Conservation (phyloP, 2,329 filamentous ascomycete species). For the Neoascochyta sp. region DNA sequence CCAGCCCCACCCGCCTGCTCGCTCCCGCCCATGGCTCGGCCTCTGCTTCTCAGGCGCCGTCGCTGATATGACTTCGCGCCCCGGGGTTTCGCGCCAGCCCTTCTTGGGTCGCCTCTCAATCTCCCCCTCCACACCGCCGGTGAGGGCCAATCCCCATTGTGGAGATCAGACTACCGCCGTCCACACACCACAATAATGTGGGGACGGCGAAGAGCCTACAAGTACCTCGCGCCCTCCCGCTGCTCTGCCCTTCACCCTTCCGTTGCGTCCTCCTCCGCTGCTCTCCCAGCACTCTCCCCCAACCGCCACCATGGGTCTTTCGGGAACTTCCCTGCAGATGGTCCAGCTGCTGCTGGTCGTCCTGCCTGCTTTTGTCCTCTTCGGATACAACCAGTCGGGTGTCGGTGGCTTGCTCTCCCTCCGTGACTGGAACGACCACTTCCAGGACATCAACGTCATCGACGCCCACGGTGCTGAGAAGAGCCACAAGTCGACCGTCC, state of each 20-base stretch:
- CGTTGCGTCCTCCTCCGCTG: conserved; percentile 3
- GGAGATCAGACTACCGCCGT: conserved; percentile 8
- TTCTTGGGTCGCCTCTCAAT: conserved; percentile 2
- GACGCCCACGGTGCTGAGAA: conserved; percentile 43
- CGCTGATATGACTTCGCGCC: conserved; percentile 11
- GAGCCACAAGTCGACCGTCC: conserved; percentile 44
- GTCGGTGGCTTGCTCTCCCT: conserved; percentile 48
- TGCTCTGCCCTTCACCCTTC: conserved; percentile 5
- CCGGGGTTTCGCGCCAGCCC: conserved; percentile 6
- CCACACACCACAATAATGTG: conserved; percentile 20
- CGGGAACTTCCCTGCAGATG: conserved; percentile 26
- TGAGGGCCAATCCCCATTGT: conserved; percentile 9
- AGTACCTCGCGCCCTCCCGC: conserved; percentile 11
- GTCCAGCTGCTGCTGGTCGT: conserved; percentile 39
- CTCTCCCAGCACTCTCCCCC: conserved; percentile 1
- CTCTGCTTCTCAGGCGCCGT: too few species aligned
- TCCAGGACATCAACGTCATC: conserved; percentile 50
- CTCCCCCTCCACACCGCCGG: conserved; percentile 6
- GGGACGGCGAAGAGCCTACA: conserved; percentile 16
- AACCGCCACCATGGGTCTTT: conserved; percentile 12
- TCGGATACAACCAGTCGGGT: conserved; percentile 53
- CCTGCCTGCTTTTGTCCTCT: conserved; percentile 46
- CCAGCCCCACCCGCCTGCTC: conserved; percentile 9
- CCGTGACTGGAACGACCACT: conserved; percentile 41
- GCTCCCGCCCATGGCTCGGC: too few species aligned